Conservation (phyloP, 108 stramenopile species). For the Parmales sp. region DNA sequence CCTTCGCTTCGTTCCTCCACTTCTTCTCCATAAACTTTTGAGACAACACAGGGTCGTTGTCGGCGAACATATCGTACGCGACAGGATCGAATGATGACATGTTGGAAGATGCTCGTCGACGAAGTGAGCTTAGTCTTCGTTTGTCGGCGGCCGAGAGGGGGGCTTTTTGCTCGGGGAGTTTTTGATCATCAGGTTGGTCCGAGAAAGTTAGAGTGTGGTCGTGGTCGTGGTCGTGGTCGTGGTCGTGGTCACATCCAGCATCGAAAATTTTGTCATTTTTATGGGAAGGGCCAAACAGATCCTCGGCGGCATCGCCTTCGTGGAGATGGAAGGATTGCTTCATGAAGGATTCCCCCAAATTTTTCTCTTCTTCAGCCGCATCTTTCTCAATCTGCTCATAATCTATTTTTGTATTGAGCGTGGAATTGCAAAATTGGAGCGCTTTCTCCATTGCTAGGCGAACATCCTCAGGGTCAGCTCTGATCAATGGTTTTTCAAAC, state of each 20-base stretch:
- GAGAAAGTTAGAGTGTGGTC: too few species aligned
- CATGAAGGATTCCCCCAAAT: neutral
- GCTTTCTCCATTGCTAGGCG: neutral
- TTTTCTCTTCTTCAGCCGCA: slow-evolving; percentile 3
- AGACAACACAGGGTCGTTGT: neutral
- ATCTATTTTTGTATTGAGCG: neutral
- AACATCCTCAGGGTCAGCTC: slow-evolving; percentile 3
- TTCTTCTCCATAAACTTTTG: slow-evolving; percentile 1
- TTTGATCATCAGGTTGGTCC: too few species aligned
- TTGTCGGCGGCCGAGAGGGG: too few species aligned
- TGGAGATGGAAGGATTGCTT: neutral
- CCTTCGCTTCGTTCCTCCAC: slow-evolving; percentile 8
- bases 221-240: neutral
- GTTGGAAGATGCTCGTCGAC: neutral
- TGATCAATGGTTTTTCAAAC: neutral
- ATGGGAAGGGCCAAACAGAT: too few species aligned
- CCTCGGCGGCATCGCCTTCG: neutral
- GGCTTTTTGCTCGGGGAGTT: too few species aligned
- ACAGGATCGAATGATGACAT: neutral
- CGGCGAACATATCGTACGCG: slow-evolving; percentile 8
- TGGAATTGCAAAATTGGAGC: neutral
- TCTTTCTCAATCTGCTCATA: neutral
- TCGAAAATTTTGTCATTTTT: too few species aligned
- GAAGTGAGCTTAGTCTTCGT: too few species aligned
- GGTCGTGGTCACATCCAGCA: neutral